Evolutionary conservation across 331 rosid species (phyloP).

Genomic region (Malus hybrid): DNA sequence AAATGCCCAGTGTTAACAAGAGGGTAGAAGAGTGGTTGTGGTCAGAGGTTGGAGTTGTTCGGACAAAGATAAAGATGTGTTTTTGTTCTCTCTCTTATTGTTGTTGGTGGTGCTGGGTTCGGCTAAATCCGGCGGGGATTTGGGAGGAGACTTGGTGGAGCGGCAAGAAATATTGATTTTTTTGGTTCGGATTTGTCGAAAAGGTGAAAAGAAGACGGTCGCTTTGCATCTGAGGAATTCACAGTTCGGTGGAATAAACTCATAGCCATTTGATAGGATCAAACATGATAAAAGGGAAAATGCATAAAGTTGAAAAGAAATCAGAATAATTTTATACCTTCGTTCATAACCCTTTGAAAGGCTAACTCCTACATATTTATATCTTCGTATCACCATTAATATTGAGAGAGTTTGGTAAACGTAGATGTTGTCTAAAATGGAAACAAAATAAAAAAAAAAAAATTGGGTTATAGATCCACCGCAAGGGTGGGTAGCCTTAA

Average conservation of each 20-base stretch:
- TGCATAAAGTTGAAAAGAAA: no score
- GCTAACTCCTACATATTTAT: no score
- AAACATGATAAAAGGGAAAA: no score
- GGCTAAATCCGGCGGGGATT: slow-evolving; percentile 17
- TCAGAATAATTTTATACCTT: background rate
- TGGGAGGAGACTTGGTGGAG: slow-evolving; percentile 34
- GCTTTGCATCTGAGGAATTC: slow-evolving; percentile 34
- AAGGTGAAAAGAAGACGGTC: slow-evolving; percentile 36
- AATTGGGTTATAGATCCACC: slow-evolving; percentile 38
- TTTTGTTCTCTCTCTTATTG: background rate
- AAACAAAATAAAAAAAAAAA: slow-evolving; percentile 14
- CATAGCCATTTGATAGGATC: slow-evolving; percentile 44
- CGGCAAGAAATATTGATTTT: slow-evolving; percentile 28
- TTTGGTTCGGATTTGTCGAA: slow-evolving; percentile 8
- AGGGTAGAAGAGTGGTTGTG: slow-evolving; percentile 31
- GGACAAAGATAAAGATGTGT: slow-evolving; percentile 42
- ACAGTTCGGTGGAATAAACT: slow-evolving; percentile 25
- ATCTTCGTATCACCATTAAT: no score
- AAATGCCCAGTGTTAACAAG: no score
- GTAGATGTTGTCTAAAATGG: background rate
- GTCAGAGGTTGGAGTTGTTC: slow-evolving; percentile 72
- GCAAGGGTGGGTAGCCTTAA: slow-evolving; percentile 36
- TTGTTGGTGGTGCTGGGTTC: background rate
- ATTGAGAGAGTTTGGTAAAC: no score
- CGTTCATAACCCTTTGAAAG: no score